phyloP scores from a whole-genome alignment of 441 rosid genomes.

The Croton laevigatus region DNA sequence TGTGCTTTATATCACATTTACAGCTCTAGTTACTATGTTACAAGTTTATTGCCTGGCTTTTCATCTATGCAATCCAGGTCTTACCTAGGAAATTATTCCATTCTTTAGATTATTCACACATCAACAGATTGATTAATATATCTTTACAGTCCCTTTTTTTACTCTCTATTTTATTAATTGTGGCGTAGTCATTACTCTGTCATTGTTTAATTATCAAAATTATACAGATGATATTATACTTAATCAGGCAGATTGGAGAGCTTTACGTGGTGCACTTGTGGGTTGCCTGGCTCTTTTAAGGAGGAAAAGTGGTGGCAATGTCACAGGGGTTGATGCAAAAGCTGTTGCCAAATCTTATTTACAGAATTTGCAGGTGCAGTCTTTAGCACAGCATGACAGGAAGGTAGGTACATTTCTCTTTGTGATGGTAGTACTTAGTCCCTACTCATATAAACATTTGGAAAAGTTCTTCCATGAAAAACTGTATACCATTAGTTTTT shows the following conservation, averaged over 20 bases:
- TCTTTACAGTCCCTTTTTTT: neutral
- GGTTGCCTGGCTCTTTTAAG: conserved; percentile 82
- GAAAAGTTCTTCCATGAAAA: conserved; percentile 5
- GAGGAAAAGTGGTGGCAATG: conserved; percentile 57
- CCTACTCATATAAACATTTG: neutral
- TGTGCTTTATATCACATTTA: neutral
- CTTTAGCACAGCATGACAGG: conserved; percentile 73
- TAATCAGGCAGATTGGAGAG: conserved; percentile 94
- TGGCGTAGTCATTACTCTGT: neutral
- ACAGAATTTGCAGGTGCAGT: conserved; percentile 66
- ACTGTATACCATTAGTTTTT: neutral
- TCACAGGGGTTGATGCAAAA: conserved; percentile 54
- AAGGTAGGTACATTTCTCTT: conserved; percentile 40
- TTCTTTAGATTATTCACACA: neutral
- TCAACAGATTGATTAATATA: neutral
- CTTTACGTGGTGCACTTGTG: conserved; percentile 79
- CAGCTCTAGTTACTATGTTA: neutral
- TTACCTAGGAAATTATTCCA: neutral
- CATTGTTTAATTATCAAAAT: conserved; percentile 21
- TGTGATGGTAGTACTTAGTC: neutral
- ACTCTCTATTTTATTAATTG: conserved; percentile 1
- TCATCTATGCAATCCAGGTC: neutral
- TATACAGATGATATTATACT: conserved; percentile 33
- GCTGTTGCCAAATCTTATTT: conserved; percentile 53
- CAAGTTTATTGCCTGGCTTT: neutral